Base-by-base conservation (phyloP, 208 protist genomes). In the Trypanosoma theileri region DNA sequence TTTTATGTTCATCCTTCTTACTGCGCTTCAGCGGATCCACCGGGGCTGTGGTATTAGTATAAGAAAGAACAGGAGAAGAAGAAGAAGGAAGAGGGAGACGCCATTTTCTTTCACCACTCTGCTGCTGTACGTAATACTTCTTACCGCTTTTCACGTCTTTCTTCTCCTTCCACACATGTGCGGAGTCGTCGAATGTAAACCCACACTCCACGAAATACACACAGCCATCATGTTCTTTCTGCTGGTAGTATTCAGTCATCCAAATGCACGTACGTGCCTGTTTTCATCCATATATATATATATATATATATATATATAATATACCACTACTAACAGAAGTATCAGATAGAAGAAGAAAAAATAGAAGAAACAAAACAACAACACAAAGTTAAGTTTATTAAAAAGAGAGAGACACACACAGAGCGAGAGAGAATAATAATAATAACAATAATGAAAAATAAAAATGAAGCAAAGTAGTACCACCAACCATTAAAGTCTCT, bases 121-220 rank as follows among this genome's bases (percentile, higher is more conserved):
- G 8, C 24, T 69, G 10, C 21, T 45, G 52, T 21, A 69, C 63
- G 28, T 45, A 58, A 51, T 69, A 69, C 41, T 50, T 59, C 21
- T 51, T 58, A 10, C 26, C 63, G 24, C 41, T 59, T 26, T 1
- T 31, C 19, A 12, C 12, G 19, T 69, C 63, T 17, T 0, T 28
- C 26, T 69, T 58, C 24, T 69, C 63, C 4, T 40, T 9, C 19
- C 17, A 58, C 12, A 69, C 50, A 58, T 60, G 54, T 13, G 41
- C 21, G 11, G 12, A 14, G 44, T 69, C 63, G 16, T 7, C 19
- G 21, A 69, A 0, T 6, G 44, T 28, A 48, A 60, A 60, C 17
- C 50, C 50, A n/a, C 9, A 52, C 26, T 31, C 51, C 4, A 69
- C 12, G 24, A 46, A 52, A 31, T 59, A 58, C 11, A 45, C 14